phyloP scores from a whole-genome alignment of 257 asterid genomes.

The Plectranthus barbatus region DNA sequence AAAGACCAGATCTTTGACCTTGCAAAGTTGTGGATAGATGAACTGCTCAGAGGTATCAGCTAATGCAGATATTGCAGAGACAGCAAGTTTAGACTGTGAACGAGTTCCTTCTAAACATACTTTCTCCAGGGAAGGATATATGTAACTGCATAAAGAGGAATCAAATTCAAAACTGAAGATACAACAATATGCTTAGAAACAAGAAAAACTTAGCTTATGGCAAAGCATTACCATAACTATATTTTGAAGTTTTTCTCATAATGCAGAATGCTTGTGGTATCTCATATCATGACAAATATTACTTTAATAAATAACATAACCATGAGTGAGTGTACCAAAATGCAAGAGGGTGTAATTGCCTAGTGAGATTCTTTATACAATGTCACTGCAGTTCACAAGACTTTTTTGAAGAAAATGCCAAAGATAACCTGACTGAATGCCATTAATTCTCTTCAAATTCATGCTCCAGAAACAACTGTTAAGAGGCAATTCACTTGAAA shows the following conservation, averaged over 20 bases:
- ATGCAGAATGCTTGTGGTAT: background rate
- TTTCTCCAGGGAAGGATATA: conserved; percentile 63
- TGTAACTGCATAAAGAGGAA: conserved; percentile 41
- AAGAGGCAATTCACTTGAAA: conserved; percentile 12
- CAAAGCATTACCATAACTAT: background rate
- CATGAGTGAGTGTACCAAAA: background rate
- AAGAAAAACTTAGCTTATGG: background rate
- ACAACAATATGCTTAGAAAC: background rate
- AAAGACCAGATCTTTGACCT: conserved; percentile 37
- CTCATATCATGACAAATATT: background rate
- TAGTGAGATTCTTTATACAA: background rate
- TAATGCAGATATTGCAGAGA: conserved; percentile 62
- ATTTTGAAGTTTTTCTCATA: background rate
- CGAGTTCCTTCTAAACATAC: conserved; percentile 74
- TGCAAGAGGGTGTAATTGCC: conserved; percentile 2
- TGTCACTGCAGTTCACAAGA: background rate
- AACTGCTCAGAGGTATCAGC: conserved; percentile 42
- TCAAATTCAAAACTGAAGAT: background rate
- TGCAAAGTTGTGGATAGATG: conserved; percentile 47
- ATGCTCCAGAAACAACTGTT: background rate
- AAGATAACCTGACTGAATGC: conserved; percentile 5
- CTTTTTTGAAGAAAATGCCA: background rate
- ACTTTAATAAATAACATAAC: background rate
- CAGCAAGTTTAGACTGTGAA: conserved; percentile 64
- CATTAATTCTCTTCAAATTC: conserved; percentile 2